Base-by-base conservation (phyloP, 2,329 filamentous ascomycete genomes). In the Colletotrichum sp. region DNA sequence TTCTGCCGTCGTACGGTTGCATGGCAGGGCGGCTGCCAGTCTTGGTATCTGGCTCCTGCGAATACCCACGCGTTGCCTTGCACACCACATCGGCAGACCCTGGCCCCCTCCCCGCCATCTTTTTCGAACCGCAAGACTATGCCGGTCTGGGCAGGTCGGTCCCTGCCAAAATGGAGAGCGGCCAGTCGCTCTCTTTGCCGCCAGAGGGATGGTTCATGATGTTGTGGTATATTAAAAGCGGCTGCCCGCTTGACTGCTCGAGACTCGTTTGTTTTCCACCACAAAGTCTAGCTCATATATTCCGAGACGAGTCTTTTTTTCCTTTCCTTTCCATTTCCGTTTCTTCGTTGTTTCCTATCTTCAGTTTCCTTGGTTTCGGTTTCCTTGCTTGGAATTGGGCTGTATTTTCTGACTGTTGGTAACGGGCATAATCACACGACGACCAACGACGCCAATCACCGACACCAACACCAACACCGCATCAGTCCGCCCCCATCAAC, bases 321-420 rank as follows among this genome's bases (percentile, higher is more conserved):
- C n/a, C n/a, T 77, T 78, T 78, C 55, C 77, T 79, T 79, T 71
- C 57, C 63, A 59, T 78, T 78, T 71, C 36, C 55, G 36, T 75
- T 72, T 75, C 52, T 66, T 74, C 34, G 44, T 73, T 70, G 30
- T 68, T 73, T 75, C 67, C 30, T 73, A 61, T 49, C 44, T 66
- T 62, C 16, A 15, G 34, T 77, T 76, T 71, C 63, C 30, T 75
- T 77, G 49, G 34, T 69, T 59, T 62, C 29, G 63, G 55, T 22
- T 61, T 68, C 67, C 70, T 69, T 69, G 64, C 27, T 76, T 72
- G 49, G 32, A 27, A 61, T 65, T 69, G 63, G 39, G 19, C 49
- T 71, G 55, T 22, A 52, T 27, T 57, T 71, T 13, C 70, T 67
- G 59, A 32, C 49, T 39, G 61, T 44, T 39, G 34, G 19, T 27